phyloP scores from a whole-genome alignment of 2,329 filamentous ascomycete species.

The Neofusicoccum cordaticola region DNA sequence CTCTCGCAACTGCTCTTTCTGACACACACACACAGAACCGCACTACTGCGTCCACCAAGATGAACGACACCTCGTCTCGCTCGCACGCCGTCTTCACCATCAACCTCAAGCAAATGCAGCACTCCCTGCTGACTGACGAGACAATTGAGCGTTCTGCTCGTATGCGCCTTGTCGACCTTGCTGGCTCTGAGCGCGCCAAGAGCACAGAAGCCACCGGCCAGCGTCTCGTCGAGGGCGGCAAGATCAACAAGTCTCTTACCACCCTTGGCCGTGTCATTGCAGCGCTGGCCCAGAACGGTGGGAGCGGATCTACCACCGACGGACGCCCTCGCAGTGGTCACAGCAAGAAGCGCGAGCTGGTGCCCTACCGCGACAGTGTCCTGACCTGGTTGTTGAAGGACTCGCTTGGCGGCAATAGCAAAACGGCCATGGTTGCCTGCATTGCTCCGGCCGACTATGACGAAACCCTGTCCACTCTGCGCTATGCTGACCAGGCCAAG shows the following conservation, averaged over 20 bases:
- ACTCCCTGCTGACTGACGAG: conserved; percentile 95
- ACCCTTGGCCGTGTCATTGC: conserved; percentile 95
- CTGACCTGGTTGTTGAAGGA: conserved; percentile 89
- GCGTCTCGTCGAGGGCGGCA: conserved; percentile 87
- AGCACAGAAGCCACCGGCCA: conserved; percentile 91
- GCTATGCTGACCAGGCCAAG: conserved; percentile 97
- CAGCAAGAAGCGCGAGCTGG: conserved; percentile 58
- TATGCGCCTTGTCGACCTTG: conserved; percentile 91
- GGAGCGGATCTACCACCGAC: conserved; percentile 37
- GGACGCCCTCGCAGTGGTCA: conserved; percentile 53
- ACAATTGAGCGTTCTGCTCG: conserved; percentile 92
- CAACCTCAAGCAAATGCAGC: conserved; percentile 96
- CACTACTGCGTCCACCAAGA: conserved; percentile 91
- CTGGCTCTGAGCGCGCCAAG: conserved; percentile 91
- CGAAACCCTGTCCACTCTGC: conserved; percentile 90
- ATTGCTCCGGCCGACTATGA: conserved; percentile 96
- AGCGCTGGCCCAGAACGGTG: conserved; percentile 59
- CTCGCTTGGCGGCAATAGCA: conserved; percentile 91
- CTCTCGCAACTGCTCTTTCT: conserved; percentile 2
- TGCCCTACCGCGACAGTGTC: conserved; percentile 90
- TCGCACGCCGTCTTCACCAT: conserved; percentile 98
- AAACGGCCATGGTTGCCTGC: conserved; percentile 98
- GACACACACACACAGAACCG: conserved; percentile 53
- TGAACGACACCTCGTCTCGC: conserved; percentile 97
- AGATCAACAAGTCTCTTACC: conserved; percentile 98